These are phyloP conservation scores for Apodospora peruviana DNA, from an alignment of 495 filamentous ascomycete species.

Conservation along the genomic window DNA sequence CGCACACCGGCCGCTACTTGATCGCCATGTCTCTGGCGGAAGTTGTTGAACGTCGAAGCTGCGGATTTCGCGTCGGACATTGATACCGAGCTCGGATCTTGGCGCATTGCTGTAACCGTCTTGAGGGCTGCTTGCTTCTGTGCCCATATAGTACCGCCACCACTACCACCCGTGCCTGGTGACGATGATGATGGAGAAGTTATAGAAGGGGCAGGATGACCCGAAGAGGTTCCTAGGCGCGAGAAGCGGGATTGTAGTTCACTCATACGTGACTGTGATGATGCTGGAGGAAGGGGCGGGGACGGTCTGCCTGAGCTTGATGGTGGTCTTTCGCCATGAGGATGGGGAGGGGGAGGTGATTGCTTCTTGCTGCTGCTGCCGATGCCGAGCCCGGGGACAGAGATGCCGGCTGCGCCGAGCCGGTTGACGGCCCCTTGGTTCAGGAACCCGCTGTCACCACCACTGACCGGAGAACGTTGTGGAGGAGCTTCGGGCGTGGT, in stretches of 20 bases:
- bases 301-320: neutral
- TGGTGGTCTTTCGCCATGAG: neutral
- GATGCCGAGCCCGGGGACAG: slow-evolving; percentile 77
- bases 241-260: slow-evolving; percentile 68
- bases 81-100: slow-evolving; percentile 54
- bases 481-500: slow-evolving; percentile 24
- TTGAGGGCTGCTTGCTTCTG: slow-evolving; percentile 58
- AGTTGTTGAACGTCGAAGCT: slow-evolving; percentile 60
- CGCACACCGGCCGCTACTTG: slow-evolving; percentile 62
- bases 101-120: slow-evolving; percentile 50
- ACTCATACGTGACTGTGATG: slow-evolving; percentile 32
- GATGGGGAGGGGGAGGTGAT: slow-evolving; percentile 5
- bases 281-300: slow-evolving; percentile 13
- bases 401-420: slow-evolving; percentile 71
- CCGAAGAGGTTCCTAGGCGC: slow-evolving; percentile 16
- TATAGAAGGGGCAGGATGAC: too few relatives aligned
- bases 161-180: slow-evolving; percentile 16
- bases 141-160: slow-evolving; percentile 51
- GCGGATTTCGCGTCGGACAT: slow-evolving; percentile 48
- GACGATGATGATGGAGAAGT: slow-evolving; percentile 3
- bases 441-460: slow-evolving; percentile 32
- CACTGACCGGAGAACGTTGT: slow-evolving; percentile 11
- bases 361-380: slow-evolving; percentile 25
- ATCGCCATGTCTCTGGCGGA: slow-evolving; percentile 67
- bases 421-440: slow-evolving; percentile 66